Base-by-base conservation (phyloP, 768 basidiomycete species). In the Ramaria sp. region DNA sequence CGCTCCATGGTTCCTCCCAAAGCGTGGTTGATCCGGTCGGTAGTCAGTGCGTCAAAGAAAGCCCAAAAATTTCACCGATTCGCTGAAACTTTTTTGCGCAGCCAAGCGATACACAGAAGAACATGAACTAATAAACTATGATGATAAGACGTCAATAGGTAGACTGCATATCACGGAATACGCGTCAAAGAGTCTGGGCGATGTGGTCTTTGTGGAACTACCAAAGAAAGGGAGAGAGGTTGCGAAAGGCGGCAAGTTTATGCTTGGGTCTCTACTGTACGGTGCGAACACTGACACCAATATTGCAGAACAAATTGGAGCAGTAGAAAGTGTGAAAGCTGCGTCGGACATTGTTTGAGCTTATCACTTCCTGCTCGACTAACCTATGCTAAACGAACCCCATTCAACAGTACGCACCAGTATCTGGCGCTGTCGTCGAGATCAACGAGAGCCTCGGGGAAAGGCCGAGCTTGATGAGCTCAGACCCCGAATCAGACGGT, bases 141-240 rank as follows among this genome's bases (percentile, higher is more conserved):
- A 99, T 68, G 80, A 87, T 57, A 67, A 72, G 41, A 87, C 87
- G 19, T 82, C 83, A 38, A 62, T 92, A 30, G 95, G 91, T 38
- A 85, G 79, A 7, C 76, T 98, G 45, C 80, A 82, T 43, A 89
- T 99, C 66, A 97, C 96, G 15, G 75, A 95, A 66, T 88, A 96
- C 66, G 96, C 96, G 1, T 92, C 97, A 69, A 77, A 83, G 50
- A 83, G 84, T 34, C 78, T 99, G 2, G 96, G 96, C 33, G 96
- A 99, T 68, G 91, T 98, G 52, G 96, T 98, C 48, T 99, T 90
- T 72, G 93, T 98, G 49, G 96, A 98, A 69, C 78, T 99, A 49
- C 89, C 91, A 1, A 63, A 67, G 10, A 66, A 77, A 9, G 92
- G 87, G 4, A 73, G 78, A 0, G 68, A 78, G 58, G 73, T 97